Evolutionary conservation across 192 early-diverging fungal species (phyloP), one percentile per base, ranked within the genome.

Genomic region (Umbelopsis sp.): DNA sequence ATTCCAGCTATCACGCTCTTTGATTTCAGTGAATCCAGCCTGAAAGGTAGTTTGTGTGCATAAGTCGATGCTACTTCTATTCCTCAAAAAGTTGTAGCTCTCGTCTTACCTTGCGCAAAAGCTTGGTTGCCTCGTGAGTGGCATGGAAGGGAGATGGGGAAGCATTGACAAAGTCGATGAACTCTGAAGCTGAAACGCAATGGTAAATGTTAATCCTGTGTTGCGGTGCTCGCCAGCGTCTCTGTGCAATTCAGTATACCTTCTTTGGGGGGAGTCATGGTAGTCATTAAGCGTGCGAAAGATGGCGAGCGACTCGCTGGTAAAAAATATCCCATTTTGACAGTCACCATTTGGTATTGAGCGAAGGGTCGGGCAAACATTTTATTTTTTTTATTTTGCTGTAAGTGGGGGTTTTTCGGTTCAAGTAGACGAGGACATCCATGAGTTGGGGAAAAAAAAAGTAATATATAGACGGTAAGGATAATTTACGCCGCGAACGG

Each of bases 131-230:
- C 53, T 94, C 89, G 61, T 94, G 92, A 27, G 96, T 93, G 47
- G 92, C 96, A 79, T 99, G 98, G 85, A 97, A 99, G 25, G 98
- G 98, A 35, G 95, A 97, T 23, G 95, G 96, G 1, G 91, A 85
- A 53, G 90, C 90, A 78, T 97, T 93, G 58, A 98, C 92, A 85
- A 97, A 98, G 49, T 89, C 82, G 35, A 98, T 72, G 30, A 98
- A 94, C 61, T 89, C 88, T 4, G 48, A 22, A 22, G 80, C 88
- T 78, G 77, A 77, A 75, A 41, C 13, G 74, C 72, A 2, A 71
- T 61, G 15, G 49, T 3, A 35, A 16, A n/a, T 18, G 55, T 61
- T 12, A 41, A 41, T 6, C 5, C 5, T 0, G 5, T 41, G 37
- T 10, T 12, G 27, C 13, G 11, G 6, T 61, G 12, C 0, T 35